Percentiles rank a stretch among this genome's conserved stretches.
These are phyloP conservation scores for Penicillium cinerascens DNA, from an alignment of 495 filamentous ascomycete genomes.

Conservation along the genomic window DNA sequence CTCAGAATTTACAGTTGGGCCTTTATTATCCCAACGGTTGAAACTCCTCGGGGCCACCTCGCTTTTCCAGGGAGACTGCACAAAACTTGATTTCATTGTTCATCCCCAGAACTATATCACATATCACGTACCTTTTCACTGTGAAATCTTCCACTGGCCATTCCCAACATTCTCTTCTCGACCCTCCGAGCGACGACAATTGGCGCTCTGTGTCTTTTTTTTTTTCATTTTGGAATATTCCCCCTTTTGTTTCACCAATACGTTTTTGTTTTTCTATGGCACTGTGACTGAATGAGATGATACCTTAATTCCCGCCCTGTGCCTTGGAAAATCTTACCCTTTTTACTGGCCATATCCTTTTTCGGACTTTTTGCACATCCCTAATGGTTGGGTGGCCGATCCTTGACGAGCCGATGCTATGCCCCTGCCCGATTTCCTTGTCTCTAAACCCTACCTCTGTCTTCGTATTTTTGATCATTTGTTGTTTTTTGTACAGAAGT, in stretches of 20 bases:
- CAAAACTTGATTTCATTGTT: slow-evolving; percentile 30
- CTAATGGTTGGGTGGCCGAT: slow-evolving; percentile 37
- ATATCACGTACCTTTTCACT: slow-evolving; percentile 31
- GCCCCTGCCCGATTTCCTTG: slow-evolving; percentile 14
- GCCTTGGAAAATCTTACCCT: slow-evolving; percentile 13
- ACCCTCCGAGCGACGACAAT: slow-evolving; percentile 23
- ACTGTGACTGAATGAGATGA: slow-evolving; percentile 26
- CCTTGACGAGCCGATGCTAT: slow-evolving; percentile 27
- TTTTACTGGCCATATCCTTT: slow-evolving; percentile 21
- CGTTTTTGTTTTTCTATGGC: slow-evolving; percentile 19
- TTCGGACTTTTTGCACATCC: slow-evolving; percentile 14
- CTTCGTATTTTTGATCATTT: slow-evolving; percentile 13
- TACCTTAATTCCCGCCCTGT: slow-evolving; percentile 9
- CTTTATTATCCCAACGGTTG: neutral
- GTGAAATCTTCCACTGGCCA: slow-evolving; percentile 29
- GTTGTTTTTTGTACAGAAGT: slow-evolving; percentile 38
- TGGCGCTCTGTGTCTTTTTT: slow-evolving; percentile 15
- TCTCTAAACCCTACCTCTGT: neutral
- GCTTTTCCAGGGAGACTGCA: slow-evolving; percentile 18
- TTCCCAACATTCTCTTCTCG: slow-evolving; percentile 20
- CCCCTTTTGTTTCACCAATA: slow-evolving; percentile 30
- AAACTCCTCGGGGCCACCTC: neutral
- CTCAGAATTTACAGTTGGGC: neutral
- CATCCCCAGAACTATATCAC: slow-evolving; percentile 27
- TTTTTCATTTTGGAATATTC: slow-evolving; percentile 28